Conservation (phyloP, 1,284 basidiomycete genomes). For the Ganoderma boninense region DNA sequence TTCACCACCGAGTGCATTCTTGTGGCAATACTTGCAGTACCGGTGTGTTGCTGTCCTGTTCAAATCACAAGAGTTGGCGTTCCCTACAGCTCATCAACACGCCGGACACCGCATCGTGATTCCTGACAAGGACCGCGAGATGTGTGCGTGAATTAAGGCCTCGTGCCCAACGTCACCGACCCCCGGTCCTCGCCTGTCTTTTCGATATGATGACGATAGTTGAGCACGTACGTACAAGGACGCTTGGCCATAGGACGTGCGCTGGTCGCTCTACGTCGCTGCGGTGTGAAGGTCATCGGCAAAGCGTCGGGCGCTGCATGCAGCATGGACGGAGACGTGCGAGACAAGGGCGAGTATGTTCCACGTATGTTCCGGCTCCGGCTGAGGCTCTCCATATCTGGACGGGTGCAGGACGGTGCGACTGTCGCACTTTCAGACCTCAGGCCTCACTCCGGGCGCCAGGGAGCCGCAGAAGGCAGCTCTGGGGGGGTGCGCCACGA, state of each 20-base stretch:
- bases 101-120: background rate
- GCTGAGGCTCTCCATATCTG: background rate
- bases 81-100: background rate
- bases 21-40: background rate
- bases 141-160: background rate
- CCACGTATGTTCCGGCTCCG: background rate
- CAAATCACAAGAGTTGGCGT: background rate
- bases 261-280: background rate
- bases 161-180: background rate
- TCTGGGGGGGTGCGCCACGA: background rate
- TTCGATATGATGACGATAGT: constrained; percentile 24
- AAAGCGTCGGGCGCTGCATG: background rate
- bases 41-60: background rate
- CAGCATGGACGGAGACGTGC: background rate
- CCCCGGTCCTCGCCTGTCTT: background rate
- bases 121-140: background rate
- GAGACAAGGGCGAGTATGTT: background rate
- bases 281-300: background rate
- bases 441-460: background rate
- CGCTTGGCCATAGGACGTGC: background rate
- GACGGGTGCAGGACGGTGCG: background rate
- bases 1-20: background rate
- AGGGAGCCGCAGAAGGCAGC: background rate
- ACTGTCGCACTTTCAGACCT: background rate
- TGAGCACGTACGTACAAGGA: constrained; percentile 19